Evolutionary conservation across 2,329 filamentous ascomycete species (phyloP).

Genomic region (Epichloe amarillans): DNA sequence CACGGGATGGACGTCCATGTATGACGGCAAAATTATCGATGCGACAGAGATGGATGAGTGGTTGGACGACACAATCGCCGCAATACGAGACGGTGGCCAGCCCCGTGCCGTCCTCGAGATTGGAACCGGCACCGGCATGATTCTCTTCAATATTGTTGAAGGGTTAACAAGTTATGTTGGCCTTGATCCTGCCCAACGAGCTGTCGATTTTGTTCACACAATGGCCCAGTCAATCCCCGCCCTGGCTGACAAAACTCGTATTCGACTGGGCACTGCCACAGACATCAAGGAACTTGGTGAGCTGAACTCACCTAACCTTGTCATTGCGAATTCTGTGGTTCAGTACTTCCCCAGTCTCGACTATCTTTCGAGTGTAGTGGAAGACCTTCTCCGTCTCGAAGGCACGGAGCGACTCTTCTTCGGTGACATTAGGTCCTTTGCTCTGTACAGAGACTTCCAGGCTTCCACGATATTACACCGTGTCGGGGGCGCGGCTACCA

Average conservation of each 20-base stretch:
- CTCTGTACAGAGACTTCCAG: slow-evolving; percentile 8
- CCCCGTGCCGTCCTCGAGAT: slow-evolving; percentile 14
- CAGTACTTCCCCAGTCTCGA: slow-evolving; percentile 17
- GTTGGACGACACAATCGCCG: slow-evolving; percentile 17
- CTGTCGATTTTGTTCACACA: slow-evolving; percentile 10
- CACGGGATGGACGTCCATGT: slow-evolving; percentile 20
- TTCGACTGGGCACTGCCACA: background rate
- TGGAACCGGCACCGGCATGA: slow-evolving; percentile 19
- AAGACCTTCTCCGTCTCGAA: slow-evolving; percentile 2
- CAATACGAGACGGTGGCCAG: slow-evolving; percentile 8
- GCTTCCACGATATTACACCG: background rate
- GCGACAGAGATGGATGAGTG: slow-evolving; percentile 19
- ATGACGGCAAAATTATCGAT: slow-evolving; percentile 15
- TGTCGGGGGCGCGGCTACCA: background rate
- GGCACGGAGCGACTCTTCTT: slow-evolving; percentile 8
- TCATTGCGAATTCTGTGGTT: slow-evolving; percentile 16
- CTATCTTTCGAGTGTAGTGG: slow-evolving; percentile 11
- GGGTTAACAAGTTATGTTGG: slow-evolving; percentile 15
- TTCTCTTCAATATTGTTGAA: slow-evolving; percentile 15
- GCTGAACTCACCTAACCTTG: slow-evolving; percentile 7
- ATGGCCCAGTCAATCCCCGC: slow-evolving; percentile 6
- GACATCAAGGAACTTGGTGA: background rate
- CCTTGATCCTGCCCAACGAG: slow-evolving; percentile 14
- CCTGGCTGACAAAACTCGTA: slow-evolving; percentile 3
- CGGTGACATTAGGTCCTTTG: slow-evolving; percentile 11